phyloP scores from a whole-genome alignment of 345 rosid genomes.

The Syzygium jambos region DNA sequence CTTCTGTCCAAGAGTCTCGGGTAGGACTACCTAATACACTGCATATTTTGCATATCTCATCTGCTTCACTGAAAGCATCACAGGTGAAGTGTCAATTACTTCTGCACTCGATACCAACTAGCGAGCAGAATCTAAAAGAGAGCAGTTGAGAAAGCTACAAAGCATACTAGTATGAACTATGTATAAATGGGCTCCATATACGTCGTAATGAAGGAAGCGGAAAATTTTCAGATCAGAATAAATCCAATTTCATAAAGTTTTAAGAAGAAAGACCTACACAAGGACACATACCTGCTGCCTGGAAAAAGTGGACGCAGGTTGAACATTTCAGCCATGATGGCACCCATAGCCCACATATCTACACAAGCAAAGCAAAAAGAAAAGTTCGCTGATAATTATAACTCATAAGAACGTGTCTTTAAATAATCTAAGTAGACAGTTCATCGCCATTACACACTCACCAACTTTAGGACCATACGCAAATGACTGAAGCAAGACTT shows the following conservation, averaged over 20 bases:
- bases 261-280: background rate
- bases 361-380: background rate
- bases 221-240: background rate
- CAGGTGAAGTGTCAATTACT: background rate
- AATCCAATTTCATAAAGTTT: background rate
- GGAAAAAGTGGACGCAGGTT: constrained; percentile 85
- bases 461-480: constrained; percentile 81
- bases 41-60: constrained; percentile 94
- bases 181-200: background rate
- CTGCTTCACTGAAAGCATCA: constrained; percentile 68
- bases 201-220: background rate
- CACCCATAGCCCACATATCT: constrained; percentile 99
- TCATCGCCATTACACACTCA: constrained; percentile 17
- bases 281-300: constrained; percentile 51
- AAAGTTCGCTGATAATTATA: background rate
- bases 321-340: constrained; percentile 86
- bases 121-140: background rate
- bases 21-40: constrained; percentile 81
- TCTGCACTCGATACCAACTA: background rate
- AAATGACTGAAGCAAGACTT: constrained; percentile 82
- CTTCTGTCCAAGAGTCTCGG: constrained; percentile 69
- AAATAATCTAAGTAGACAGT: background rate
- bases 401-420: background rate
- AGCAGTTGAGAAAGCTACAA: background rate
- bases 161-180: background rate